phyloP scores from a whole-genome alignment of 1,284 basidiomycete genomes.

The Moesziomyces sp. region DNA sequence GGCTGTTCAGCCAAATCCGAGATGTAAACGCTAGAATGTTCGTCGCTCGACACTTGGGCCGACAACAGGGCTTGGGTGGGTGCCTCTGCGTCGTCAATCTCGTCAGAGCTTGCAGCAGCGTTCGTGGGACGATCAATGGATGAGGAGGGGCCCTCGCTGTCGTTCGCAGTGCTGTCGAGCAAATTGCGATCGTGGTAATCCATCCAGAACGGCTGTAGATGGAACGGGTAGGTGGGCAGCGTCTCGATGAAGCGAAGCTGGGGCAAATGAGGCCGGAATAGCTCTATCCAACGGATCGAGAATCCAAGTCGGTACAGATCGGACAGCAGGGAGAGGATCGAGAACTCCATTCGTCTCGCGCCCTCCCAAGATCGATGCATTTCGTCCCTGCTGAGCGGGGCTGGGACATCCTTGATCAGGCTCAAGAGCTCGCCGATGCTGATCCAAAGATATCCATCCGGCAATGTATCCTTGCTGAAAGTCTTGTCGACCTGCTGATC shows the following conservation, averaged over 20 bases:
- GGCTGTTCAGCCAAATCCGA: slow-evolving; percentile 9
- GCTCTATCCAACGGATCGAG: slow-evolving; percentile 28
- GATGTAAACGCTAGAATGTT: neutral
- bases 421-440: slow-evolving; percentile 5
- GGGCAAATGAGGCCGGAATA: slow-evolving; percentile 22
- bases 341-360: slow-evolving; percentile 2
- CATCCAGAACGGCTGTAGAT: slow-evolving; percentile 46
- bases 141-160: neutral
- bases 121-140: neutral
- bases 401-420: neutral
- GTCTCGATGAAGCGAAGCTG: slow-evolving; percentile 10
- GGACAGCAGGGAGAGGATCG: slow-evolving; percentile 7
- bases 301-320: slow-evolving; percentile 31
- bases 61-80: slow-evolving; percentile 16
- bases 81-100: neutral
- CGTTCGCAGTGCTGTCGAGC: slow-evolving; percentile 3
- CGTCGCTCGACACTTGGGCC: slow-evolving; percentile 6
- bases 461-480: neutral
- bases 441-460: slow-evolving; percentile 4
- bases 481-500: neutral
- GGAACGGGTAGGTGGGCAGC: slow-evolving; percentile 43
- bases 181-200: slow-evolving; percentile 50
- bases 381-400: neutral
- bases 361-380: neutral
- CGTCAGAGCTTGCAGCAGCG: neutral